phyloP scores from a whole-genome alignment of 352 stramenopile species.

The Phytophthora melonis region DNA sequence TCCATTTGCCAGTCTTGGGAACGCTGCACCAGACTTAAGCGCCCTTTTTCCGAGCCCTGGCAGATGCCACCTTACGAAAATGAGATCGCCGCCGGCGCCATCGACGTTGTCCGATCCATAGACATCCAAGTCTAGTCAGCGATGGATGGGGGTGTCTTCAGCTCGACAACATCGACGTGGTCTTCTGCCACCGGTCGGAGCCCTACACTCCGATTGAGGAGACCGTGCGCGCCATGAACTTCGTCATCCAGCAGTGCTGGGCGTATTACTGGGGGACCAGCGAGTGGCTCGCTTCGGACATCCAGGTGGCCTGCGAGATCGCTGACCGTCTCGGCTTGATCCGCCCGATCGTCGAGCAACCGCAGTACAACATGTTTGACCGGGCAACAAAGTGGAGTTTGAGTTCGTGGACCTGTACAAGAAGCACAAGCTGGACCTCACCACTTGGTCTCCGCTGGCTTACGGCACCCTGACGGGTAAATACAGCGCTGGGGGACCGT shows the following conservation, averaged over 20 bases:
- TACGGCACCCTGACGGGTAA: conserved; percentile 41
- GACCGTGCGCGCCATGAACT: not conserved
- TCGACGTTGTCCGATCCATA: no score
- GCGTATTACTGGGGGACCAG: not conserved
- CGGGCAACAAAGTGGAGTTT: not conserved
- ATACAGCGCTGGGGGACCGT: conserved; percentile 51
- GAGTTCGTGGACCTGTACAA: not conserved
- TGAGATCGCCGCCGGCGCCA: no score
- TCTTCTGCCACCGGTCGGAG: not conserved
- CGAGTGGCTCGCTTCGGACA: not conserved
- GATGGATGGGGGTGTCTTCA: no score
- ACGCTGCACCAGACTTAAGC: no score
- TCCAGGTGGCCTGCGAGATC: not conserved
- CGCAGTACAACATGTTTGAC: not conserved
- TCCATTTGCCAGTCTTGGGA: no score
- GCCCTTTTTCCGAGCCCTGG: no score
- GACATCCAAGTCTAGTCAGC: no score
- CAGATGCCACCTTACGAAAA: no score
- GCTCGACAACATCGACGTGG: not conserved
- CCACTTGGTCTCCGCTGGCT: not conserved
- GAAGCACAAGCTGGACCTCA: not conserved
- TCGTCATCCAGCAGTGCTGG: not conserved
- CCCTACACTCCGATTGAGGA: not conserved
- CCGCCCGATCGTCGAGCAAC: not conserved
- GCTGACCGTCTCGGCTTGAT: not conserved